phyloP scores from a whole-genome alignment of 2,329 filamentous ascomycete genomes.

The Orbilia quercus region DNA sequence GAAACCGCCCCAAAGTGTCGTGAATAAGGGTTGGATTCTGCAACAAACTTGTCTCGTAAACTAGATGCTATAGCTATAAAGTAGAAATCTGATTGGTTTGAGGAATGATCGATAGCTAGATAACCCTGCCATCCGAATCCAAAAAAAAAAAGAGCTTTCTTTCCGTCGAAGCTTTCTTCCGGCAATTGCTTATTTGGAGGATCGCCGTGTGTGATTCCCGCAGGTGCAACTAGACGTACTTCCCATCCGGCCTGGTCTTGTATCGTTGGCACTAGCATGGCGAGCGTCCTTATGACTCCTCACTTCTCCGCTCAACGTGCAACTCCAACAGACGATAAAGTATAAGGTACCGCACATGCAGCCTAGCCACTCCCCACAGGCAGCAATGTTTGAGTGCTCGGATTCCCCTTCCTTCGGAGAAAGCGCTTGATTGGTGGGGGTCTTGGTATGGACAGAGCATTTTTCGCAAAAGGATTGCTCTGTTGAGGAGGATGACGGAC shows the following conservation, averaged over 20 bases:
- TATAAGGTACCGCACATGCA: slow-evolving; percentile 47
- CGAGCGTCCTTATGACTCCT: slow-evolving; percentile 42
- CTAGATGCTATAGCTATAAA: neutral
- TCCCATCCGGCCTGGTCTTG: slow-evolving; percentile 13
- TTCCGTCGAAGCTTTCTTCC: no score
- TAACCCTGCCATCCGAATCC: no score
- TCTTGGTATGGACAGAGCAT: slow-evolving; percentile 43
- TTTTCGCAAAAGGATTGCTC: slow-evolving; percentile 28
- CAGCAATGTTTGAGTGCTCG: slow-evolving; percentile 41
- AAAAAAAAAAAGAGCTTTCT: no score
- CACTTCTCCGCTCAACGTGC: slow-evolving; percentile 49
- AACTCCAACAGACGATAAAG: slow-evolving; percentile 55
- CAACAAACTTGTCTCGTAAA: no score
- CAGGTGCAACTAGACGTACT: slow-evolving; percentile 41
- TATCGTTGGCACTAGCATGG: slow-evolving; percentile 18
- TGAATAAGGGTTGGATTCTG: no score
- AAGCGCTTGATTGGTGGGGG: neutral
- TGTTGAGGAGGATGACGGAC: slow-evolving; percentile 15
- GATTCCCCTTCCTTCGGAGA: slow-evolving; percentile 28
- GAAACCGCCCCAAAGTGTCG: no score
- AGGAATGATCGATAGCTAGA: neutral
- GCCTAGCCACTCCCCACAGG: slow-evolving; percentile 47
- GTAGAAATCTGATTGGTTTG: neutral
- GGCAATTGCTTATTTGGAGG: neutral
- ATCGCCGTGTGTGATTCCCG: slow-evolving; percentile 1